A percentile compares a stretch with the other conserved stretches of the same genome.
Evolutionary conservation across 371 early-diverging fungal species (phyloP).

Genomic region (Coemansia sp.): DNA sequence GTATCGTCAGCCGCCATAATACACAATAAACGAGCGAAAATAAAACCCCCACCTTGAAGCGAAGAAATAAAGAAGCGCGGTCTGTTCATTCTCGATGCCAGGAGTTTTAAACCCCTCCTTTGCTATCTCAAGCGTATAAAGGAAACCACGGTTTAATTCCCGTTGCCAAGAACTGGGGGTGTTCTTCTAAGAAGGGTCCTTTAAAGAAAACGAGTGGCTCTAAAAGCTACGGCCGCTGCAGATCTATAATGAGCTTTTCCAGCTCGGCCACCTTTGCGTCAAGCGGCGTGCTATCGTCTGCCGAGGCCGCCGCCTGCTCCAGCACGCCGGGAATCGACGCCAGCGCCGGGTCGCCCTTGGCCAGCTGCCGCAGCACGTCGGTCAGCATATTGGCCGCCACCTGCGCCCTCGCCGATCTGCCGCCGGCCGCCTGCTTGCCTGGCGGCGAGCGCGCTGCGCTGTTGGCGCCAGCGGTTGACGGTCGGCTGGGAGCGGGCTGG

Average conservation of each 20-base stretch:
- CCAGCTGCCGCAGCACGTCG: slow-evolving; percentile 34
- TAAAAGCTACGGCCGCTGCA: slow-evolving; percentile 18
- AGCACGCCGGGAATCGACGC: neutral
- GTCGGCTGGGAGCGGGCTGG: neutral
- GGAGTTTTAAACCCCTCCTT: no score
- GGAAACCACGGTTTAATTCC: no score
- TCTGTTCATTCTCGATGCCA: no score
- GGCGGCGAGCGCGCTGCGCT: no score
- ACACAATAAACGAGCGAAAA: neutral
- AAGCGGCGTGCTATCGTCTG: slow-evolving; percentile 23
- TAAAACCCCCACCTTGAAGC: neutral
- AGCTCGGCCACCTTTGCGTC: slow-evolving; percentile 47
- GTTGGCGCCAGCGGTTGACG: no score
- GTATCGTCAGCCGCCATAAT: neutral
- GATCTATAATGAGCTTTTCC: slow-evolving; percentile 39
- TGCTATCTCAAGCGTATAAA: no score
- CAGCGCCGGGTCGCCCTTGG: slow-evolving; percentile 23
- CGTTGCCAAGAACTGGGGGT: no score
- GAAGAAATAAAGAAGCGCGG: no score
- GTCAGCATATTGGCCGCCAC: slow-evolving; percentile 42
- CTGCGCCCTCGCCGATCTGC: slow-evolving; percentile 34
- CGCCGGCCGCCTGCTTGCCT: neutral
- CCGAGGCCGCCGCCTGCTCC: neutral
- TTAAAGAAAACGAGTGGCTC: neutral
- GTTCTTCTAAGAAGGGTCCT: neutral